Evolutionary conservation across 306 rosid species (phyloP), one percentile per base, ranked within the genome.

Genomic region (Comarum palustre): DNA sequence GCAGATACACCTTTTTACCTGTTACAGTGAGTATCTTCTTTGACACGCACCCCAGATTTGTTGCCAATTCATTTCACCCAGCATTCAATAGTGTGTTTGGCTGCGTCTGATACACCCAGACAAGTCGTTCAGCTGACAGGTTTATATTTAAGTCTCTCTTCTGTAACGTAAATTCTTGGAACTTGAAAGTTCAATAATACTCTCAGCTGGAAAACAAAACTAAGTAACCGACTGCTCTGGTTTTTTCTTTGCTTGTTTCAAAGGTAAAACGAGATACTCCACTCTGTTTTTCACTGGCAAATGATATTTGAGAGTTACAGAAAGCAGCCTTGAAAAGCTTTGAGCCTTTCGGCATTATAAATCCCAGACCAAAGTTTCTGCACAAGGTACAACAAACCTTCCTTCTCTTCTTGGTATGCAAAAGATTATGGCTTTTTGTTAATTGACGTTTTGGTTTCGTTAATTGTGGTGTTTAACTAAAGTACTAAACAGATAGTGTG

Each of bases 341-440:
- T 47, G 50, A 75, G 42, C 36, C 51, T 76, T 72, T 81, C 62
- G 38, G 72, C 54, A 75, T 36, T 79, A 73, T 71, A 64, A 75
- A 71, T 41, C 22, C 47, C n/a, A 47, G 55, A n/a, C 27, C 64
- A 66, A 61, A 5, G 62, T 77, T 67, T 77, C 75, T 22, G 50
- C 3, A 29, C 71, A 58, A 27, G 62, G 64, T 63, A 65, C 77
- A 79, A 65, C 70, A 74, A 69, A 70, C 76, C 65, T 61, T 68
- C 20, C 54, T 58, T 72, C 74, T 62, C 67, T 62, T 32, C 45
- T 72, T 79, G 86, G 69, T 31, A 47, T 19, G 57, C 10, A 25
- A 52, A 38, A 52, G 19, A 25, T 17, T 2, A 24, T 68, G 32
- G 45, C 17, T 47, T 45, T 66, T 32, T n/a, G 63, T 8, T 65